Percentiles rank a stretch among this genome's conserved stretches.
Conservation (phyloP, 1,284 basidiomycete species). For the Leccinum fuscescens region DNA sequence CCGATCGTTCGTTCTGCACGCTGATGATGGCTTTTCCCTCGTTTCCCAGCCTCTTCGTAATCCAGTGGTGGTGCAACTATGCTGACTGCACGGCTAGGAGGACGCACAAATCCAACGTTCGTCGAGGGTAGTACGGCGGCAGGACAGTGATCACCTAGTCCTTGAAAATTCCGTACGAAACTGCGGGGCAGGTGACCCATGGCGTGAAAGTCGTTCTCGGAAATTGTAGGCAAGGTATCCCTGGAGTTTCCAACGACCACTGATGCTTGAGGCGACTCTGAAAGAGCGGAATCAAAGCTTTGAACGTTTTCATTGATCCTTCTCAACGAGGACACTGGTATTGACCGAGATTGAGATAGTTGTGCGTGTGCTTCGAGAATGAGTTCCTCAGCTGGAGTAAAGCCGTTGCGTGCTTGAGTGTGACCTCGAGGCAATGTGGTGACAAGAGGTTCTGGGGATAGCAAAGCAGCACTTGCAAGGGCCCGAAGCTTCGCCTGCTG, state of each 20-base stretch:
- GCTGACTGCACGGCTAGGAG: slow-evolving; percentile 30
- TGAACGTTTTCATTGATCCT: slow-evolving; percentile 6
- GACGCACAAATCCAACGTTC: slow-evolving; percentile 19
- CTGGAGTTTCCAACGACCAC: slow-evolving; percentile 9
- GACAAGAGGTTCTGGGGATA: slow-evolving; percentile 16
- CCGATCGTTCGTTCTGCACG: slow-evolving; percentile 9
- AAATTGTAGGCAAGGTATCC: slow-evolving; percentile 33
- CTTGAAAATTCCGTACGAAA: slow-evolving; percentile 9
- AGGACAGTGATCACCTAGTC: neutral
- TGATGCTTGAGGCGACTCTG: neutral
- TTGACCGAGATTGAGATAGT: slow-evolving; percentile 5
- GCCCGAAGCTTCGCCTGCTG: slow-evolving; percentile 26
- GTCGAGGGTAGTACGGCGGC: neutral
- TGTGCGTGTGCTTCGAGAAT: slow-evolving; percentile 56
- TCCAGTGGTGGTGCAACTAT: slow-evolving; percentile 32
- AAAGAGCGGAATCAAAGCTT: slow-evolving; percentile 1
- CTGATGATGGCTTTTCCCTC: slow-evolving; percentile 20
- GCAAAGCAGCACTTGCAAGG: slow-evolving; percentile 20
- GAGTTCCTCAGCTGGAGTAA: slow-evolving; percentile 64
- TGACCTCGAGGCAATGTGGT: slow-evolving; percentile 25
- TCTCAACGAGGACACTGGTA: slow-evolving; percentile 4
- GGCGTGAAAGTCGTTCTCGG: slow-evolving; percentile 40
- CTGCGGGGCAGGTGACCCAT: slow-evolving; percentile 12
- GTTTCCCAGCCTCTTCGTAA: slow-evolving; percentile 37
- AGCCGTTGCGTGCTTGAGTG: slow-evolving; percentile 50